Evolutionary conservation across 164 flowering plant species (phyloP).

Genomic region (Umbilicus rupestris): DNA sequence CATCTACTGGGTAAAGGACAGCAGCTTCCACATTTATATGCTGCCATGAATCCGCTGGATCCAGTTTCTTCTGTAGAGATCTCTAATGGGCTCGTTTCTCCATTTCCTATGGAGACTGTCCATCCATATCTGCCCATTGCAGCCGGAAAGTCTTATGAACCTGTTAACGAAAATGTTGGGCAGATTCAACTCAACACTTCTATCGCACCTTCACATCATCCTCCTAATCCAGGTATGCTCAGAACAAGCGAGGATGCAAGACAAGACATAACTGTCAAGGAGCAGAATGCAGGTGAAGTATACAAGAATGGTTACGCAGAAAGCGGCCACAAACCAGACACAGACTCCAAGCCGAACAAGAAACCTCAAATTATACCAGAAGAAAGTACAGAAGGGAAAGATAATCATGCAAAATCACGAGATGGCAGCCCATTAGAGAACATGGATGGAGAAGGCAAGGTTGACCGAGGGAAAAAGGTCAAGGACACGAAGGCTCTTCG

Average conservation of each 20-base stretch:
- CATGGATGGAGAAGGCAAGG: constrained; percentile 22
- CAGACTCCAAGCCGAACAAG: not conserved
- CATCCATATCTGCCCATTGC: constrained; percentile 2
- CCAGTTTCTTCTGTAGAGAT: not conserved
- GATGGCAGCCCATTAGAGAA: constrained; percentile 21
- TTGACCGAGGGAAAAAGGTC: constrained; percentile 25
- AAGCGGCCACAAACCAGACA: not conserved
- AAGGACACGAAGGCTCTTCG: constrained; percentile 59
- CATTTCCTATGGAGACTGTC: not conserved
- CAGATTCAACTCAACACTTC: not conserved
- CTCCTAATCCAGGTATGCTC: not conserved
- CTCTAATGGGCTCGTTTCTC: constrained; percentile 4
- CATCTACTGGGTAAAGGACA: constrained; percentile 1
- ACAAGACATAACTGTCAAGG: not conserved
- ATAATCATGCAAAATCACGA: not conserved
- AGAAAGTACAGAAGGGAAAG: not conserved
- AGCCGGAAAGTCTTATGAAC: not conserved
- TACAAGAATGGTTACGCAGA: not conserved
- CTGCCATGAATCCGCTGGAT: not conserved
- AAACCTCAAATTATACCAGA: not conserved
- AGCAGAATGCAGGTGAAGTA: constrained; percentile 2
- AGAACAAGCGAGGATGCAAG: not conserved
- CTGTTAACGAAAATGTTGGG: not conserved
- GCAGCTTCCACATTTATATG: not conserved
- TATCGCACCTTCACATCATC: too few species aligned